Conservation (phyloP, 2,329 filamentous ascomycete genomes). For the Onygenales sp. region DNA sequence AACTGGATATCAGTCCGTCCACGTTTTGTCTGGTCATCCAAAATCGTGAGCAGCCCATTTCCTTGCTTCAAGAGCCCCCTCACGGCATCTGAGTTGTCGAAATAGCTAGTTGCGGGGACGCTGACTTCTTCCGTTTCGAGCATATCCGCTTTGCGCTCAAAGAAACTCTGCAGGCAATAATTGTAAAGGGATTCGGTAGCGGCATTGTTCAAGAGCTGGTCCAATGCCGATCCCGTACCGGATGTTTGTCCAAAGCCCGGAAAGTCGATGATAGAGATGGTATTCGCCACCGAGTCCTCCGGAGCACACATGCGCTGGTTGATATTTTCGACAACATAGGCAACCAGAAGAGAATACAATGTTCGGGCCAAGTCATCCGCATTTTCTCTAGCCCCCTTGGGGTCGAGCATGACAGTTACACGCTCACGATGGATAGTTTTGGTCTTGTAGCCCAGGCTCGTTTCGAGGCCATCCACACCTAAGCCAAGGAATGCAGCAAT, state of each 20-base stretch:
- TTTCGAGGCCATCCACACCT: conserved; percentile 68
- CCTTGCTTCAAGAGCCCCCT: conserved; percentile 83
- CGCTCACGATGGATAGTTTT: conserved; percentile 94
- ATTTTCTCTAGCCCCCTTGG: conserved; percentile 77
- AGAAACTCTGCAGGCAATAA: conserved; percentile 88
- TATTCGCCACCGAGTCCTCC: conserved; percentile 85
- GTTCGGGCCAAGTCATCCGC: conserved; percentile 91
- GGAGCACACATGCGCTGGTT: conserved; percentile 82
- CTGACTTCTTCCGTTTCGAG: conserved; percentile 88
- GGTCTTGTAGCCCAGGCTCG: conserved; percentile 86
- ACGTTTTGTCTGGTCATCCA: conserved; percentile 90
- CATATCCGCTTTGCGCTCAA: conserved; percentile 86
- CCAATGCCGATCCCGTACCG: conserved; percentile 73
- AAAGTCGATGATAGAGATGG: conserved; percentile 90
- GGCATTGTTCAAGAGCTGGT: conserved; percentile 90
- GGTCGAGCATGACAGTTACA: conserved; percentile 97
- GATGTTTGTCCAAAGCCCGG: conserved; percentile 83
- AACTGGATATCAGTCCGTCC: conserved; percentile 84
- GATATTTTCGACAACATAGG: conserved; percentile 85
- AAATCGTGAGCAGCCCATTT: conserved; percentile 84
- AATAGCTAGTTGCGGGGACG: conserved; percentile 88
- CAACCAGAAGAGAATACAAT: conserved; percentile 85
- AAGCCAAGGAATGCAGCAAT: conserved; percentile 94
- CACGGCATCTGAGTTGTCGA: conserved; percentile 93
- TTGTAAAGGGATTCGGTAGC: conserved; percentile 90